Conservation (phyloP, 805 yeast genomes). For the Saturnispora mendoncae region DNA sequence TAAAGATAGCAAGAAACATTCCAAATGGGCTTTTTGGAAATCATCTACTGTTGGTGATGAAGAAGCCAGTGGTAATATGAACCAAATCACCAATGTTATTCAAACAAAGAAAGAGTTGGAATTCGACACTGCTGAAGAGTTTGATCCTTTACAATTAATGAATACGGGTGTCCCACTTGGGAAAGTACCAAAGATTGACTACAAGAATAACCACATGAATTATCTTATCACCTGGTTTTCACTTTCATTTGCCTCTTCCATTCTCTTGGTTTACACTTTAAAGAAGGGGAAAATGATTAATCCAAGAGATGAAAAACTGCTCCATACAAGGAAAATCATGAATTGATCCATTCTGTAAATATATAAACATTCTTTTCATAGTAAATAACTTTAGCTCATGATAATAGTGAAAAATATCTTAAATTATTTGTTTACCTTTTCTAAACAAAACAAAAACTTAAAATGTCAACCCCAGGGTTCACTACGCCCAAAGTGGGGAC, state of each 20-base stretch:
- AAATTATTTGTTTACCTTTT: neutral
- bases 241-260: conserved; percentile 60
- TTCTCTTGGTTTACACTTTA: conserved; percentile 49
- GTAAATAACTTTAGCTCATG: neutral
- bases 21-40: conserved; percentile 13
- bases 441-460: too few relatives aligned
- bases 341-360: conserved; percentile 11
- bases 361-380: too few relatives aligned
- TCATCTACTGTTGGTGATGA: neutral
- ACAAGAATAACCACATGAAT: conserved; percentile 84
- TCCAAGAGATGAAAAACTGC: conserved; percentile 39
- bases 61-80: neutral
- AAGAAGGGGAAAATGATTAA: conserved; percentile 33
- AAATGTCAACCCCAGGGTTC: neutral
- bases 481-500: conserved; percentile 1
- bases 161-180: conserved; percentile 90
- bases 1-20: neutral
- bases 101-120: conserved; percentile 8
- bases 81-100: conserved; percentile 5
- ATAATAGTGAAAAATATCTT: neutral
- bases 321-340: conserved; percentile 38
- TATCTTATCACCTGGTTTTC: conserved; percentile 96
- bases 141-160: conserved; percentile 49
- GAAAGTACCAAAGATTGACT: conserved; percentile 65
- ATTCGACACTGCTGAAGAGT: conserved; percentile 31